Evolutionary conservation across 768 basidiomycete species (phyloP).

Genomic region (Suillus decipiens): DNA sequence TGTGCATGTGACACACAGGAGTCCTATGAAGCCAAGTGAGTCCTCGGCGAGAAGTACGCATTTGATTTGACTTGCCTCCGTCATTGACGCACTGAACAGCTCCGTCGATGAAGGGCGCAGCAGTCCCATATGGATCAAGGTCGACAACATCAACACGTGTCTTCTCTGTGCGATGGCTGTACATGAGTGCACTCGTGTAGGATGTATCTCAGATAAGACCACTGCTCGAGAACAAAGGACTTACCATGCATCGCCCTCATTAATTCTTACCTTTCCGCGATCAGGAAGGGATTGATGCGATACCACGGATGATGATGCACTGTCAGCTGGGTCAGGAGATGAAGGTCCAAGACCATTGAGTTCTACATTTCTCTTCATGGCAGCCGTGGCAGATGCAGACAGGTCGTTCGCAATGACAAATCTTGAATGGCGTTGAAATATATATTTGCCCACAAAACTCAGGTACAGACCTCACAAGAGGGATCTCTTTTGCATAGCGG

Average conservation of each 20-base stretch:
- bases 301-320: conserved; percentile 10
- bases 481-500: conserved; percentile 97
- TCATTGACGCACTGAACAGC: conserved; percentile 88
- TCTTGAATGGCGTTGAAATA: conserved; percentile 58
- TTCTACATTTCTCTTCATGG: conserved; percentile 84
- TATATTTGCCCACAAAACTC: conserved; percentile 6
- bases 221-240: conserved; percentile 16
- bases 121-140: conserved; percentile 96
- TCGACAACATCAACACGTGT: conserved; percentile 92
- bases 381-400: conserved; percentile 76
- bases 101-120: conserved; percentile 94
- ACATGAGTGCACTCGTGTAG: conserved; percentile 77
- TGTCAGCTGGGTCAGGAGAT: conserved; percentile 24
- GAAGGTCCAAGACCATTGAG: conserved; percentile 68
- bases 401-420: conserved; percentile 95
- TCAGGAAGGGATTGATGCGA: conserved; percentile 19
- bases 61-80: conserved; percentile 59
- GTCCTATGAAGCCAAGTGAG: conserved; percentile 46
- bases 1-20: conserved; percentile 95
- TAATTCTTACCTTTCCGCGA: conserved; percentile 69
- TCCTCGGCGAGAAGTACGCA: not conserved
- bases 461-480: conserved; percentile 71
- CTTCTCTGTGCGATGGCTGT: conserved; percentile 74
- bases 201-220: conserved; percentile 6
- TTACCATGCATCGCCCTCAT: conserved; percentile 95